A percentile compares a stretch with the other conserved stretches of the same genome.
Conservation (phyloP, 2,329 filamentous ascomycete species). For the Colletotrichum karsti region DNA sequence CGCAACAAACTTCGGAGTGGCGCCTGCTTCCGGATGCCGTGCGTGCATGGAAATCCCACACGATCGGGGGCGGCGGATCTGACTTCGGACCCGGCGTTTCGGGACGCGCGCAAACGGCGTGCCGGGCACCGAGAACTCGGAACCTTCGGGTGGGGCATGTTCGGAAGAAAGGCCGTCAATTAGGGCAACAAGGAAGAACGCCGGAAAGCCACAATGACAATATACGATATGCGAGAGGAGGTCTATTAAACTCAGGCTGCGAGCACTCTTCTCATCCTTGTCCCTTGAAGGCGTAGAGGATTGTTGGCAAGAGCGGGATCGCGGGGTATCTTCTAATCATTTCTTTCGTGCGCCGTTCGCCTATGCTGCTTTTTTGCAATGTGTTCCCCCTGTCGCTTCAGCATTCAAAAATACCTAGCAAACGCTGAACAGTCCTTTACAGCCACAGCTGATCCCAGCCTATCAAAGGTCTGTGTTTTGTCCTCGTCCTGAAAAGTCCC, state of each 20-base stretch:
- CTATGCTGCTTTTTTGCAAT: too few relatives aligned
- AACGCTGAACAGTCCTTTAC: neutral
- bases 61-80: neutral
- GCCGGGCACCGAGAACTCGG: neutral
- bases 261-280: neutral
- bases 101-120: neutral
- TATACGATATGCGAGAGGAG: neutral
- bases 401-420: too few relatives aligned
- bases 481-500: neutral
- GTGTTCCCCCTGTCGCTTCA: too few relatives aligned
- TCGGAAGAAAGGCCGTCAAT: neutral
- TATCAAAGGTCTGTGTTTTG: neutral
- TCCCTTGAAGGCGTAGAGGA: too few relatives aligned
- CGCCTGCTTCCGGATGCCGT: neutral
- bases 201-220: too few relatives aligned
- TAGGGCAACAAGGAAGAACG: neutral
- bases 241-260: neutral
- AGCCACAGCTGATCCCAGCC: slow-evolving; percentile 5
- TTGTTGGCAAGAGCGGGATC: too few relatives aligned
- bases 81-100: slow-evolving; percentile 1
- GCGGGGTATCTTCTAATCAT: too few relatives aligned
- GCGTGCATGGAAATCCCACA: neutral
- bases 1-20: neutral
- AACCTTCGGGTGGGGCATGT: neutral
- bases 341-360: neutral